Evolutionary conservation across 129 eudicot species (phyloP), one percentile per base, ranked within the genome.

Genomic region (Chrysanthemum lavandulifolium): DNA sequence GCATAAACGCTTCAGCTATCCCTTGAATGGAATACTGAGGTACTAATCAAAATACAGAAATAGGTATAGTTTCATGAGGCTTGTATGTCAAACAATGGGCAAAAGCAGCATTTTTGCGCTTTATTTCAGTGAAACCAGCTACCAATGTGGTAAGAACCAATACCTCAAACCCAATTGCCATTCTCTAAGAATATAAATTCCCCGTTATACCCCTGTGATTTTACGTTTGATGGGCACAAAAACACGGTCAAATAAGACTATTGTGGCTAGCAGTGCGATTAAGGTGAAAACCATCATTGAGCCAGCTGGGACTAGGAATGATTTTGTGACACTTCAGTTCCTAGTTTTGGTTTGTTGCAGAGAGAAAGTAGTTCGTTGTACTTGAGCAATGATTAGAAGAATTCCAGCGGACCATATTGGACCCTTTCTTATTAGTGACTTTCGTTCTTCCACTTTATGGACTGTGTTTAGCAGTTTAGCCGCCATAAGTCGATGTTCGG

Each of bases 351-450:
- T 97, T 76, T 93, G 98, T 61, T 84, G 90, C 49, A 93, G 91
- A 21, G 98, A 87, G 68, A 93, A 90, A 6, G 96, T 93, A 82
- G 47, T 61, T 69, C 87, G 96, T 67, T 93, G 98, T 72, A 96
- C 92, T 31, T 84, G 77, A 11, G 97, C 97, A 2, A 91, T 81
- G 73, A 87, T 84, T 8, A 87, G 87, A 68, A 93, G 76, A 67
- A 90, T 93, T 10, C 96, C 97, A 0, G 98, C 72, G 1, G 97
- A 95, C 98, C 97, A 87, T n/a, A 93, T 90, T 2, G 97, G 98
- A 31, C 84, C 90, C 97, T 89, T 87, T 74, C 96, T 79, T 53
- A 93, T 82, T 6, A 93, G 12, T n/a, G 96, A 80, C 63, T 93
- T 90, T 27, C 90, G 79, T 61, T 93, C 98, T 68, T 93, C 98